Evolutionary conservation across 2,329 filamentous ascomycete species (phyloP).

Genomic region (Venturia asperata): DNA sequence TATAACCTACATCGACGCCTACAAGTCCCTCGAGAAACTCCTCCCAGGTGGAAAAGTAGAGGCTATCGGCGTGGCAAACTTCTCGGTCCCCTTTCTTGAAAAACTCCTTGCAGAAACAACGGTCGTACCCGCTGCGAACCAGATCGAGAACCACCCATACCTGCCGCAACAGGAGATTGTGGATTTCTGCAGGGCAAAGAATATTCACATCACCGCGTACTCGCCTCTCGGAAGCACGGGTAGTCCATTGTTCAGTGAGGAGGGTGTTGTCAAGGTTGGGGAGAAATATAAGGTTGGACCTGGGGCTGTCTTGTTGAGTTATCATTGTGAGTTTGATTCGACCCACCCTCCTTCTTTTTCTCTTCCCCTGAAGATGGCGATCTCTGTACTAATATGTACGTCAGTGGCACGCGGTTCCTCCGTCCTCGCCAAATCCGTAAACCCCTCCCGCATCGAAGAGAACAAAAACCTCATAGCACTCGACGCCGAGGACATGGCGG

Average conservation of each 20-base stretch:
- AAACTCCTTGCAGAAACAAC: conserved; percentile 44
- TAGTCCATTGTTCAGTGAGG: conserved; percentile 42
- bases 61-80: conserved; percentile 20
- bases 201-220: conserved; percentile 68
- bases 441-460: conserved; percentile 58
- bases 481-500: conserved; percentile 55
- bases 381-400: not conserved
- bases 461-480: conserved; percentile 62
- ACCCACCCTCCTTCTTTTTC: not conserved
- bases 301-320: conserved; percentile 60
- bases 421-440: conserved; percentile 68
- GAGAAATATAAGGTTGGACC: conserved; percentile 43
- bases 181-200: conserved; percentile 59
- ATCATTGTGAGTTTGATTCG: conserved; percentile 55
- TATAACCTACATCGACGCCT: conserved; percentile 50
- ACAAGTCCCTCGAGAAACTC: conserved; percentile 36
- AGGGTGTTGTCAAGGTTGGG: conserved; percentile 41
- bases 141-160: conserved; percentile 67
- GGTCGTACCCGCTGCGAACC: conserved; percentile 60
- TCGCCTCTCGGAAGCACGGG: conserved; percentile 44
- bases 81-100: conserved; percentile 12
- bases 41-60: conserved; percentile 13
- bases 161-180: conserved; percentile 67
- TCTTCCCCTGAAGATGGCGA: too few relatives aligned
- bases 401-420: conserved; percentile 61